Evolutionary conservation across 1,284 basidiomycete genomes (phyloP).

Genomic region (Takashimella tepidaria): DNA sequence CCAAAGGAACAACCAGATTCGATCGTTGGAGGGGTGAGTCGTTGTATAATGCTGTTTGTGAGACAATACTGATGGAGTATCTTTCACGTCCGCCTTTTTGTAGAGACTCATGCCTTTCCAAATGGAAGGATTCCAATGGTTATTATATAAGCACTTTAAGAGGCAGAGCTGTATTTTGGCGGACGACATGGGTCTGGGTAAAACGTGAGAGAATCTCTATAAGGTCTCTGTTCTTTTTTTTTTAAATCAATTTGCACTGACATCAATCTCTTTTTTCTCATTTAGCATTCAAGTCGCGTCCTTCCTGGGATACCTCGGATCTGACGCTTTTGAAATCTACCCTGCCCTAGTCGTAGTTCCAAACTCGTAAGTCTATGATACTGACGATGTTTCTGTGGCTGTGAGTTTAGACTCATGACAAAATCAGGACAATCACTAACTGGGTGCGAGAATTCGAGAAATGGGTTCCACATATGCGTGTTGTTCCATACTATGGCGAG

Average conservation of each 20-base stretch:
- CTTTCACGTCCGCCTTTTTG: background rate
- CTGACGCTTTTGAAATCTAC: constrained; percentile 53
- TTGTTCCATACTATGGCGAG: constrained; percentile 54
- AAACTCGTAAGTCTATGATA: constrained; percentile 65
- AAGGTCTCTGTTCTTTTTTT: background rate
- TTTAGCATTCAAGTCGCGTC: constrained; percentile 81
- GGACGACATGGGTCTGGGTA: constrained; percentile 89
- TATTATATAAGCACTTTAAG: constrained; percentile 82
- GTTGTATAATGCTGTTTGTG: background rate
- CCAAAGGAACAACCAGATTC: constrained; percentile 48
- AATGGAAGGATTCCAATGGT: constrained; percentile 90
- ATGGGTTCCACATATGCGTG: constrained; percentile 66
- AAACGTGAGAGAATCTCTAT: constrained; percentile 32
- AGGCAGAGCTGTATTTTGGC: constrained; percentile 87
- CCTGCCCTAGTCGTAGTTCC: constrained; percentile 89
- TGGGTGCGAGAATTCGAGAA: constrained; percentile 74
- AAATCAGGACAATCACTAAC: constrained; percentile 41
- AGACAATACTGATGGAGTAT: background rate
- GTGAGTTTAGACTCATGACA: too few relatives aligned
- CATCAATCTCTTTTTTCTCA: constrained; percentile 9
- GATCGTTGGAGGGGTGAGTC: constrained; percentile 48
- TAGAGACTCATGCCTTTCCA: constrained; percentile 75
- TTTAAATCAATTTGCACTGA: background rate
- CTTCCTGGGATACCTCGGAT: constrained; percentile 72
- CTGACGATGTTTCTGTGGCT: background rate